Conservation (phyloP, 2,329 filamentous ascomycete genomes). For the Akanthomyces muscarius region DNA sequence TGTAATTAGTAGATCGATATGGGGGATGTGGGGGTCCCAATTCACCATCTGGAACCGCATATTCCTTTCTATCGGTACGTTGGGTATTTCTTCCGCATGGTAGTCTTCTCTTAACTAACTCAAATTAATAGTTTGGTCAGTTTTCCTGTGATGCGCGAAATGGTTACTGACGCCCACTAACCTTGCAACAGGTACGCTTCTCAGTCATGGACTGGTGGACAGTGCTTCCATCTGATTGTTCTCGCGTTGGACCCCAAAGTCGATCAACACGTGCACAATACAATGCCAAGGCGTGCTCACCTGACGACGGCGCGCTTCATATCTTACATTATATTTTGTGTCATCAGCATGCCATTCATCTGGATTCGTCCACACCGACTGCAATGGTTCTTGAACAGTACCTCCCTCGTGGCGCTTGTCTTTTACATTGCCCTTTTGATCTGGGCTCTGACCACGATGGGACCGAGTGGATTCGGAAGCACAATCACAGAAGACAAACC, state of each 20-base stretch:
- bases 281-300: conserved; percentile 36
- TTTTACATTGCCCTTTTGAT: conserved; percentile 41
- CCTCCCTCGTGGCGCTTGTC: conserved; percentile 35
- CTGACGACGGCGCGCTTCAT: conserved; percentile 44
- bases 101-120: neutral
- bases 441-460: conserved; percentile 43
- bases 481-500: conserved; percentile 26
- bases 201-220: conserved; percentile 44
- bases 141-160: neutral
- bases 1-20: conserved; percentile 34
- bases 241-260: conserved; percentile 42
- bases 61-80: conserved; percentile 37
- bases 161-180: neutral
- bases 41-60: conserved; percentile 41
- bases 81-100: neutral
- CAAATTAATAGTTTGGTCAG: conserved; percentile 25
- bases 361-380: conserved; percentile 43
- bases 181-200: conserved; percentile 35
- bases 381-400: conserved; percentile 39
- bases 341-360: conserved; percentile 41
- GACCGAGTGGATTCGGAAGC: conserved; percentile 35
- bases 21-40: conserved; percentile 41
- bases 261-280: conserved; percentile 40
- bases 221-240: conserved; percentile 43
- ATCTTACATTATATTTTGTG: conserved; percentile 41